Conservation (phyloP, 2,329 filamentous ascomycete genomes). For the Fusarium sulawesiense region DNA sequence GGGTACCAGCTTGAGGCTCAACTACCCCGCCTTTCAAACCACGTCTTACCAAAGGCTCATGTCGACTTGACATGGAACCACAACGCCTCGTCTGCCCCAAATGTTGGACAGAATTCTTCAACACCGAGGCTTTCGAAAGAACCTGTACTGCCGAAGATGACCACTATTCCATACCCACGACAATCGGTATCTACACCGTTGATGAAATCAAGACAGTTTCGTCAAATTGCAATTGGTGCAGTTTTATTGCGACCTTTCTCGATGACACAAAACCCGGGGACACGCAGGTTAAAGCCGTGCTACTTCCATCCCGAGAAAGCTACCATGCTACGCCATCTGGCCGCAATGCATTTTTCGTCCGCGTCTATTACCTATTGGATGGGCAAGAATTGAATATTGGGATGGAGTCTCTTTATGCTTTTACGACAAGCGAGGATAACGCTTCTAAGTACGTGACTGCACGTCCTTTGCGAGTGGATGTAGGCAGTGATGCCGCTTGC, state of each 20-base stretch:
- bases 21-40: not conserved
- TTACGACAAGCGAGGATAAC: not conserved
- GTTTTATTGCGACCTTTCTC: not conserved
- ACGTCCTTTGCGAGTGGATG: not conserved
- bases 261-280: not conserved
- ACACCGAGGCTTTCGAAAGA: not conserved
- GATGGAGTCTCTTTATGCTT: not conserved
- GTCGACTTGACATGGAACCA: not conserved
- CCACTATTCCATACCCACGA: not conserved
- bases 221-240: not conserved
- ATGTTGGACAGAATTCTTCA: not conserved
- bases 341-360: not conserved
- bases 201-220: not conserved
- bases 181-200: not conserved
- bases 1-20: not conserved
- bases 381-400: rapidly evolving
- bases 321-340: not conserved
- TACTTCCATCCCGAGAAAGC: not conserved
- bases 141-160: not conserved
- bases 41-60: not conserved
- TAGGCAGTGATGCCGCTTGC: not conserved
- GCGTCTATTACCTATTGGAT: not conserved
- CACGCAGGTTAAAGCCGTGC: not conserved
- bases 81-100: not conserved
- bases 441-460: not conserved